phyloP scores from a whole-genome alignment of 2,329 filamentous ascomycete genomes.

The Raffaelea albimanens region DNA sequence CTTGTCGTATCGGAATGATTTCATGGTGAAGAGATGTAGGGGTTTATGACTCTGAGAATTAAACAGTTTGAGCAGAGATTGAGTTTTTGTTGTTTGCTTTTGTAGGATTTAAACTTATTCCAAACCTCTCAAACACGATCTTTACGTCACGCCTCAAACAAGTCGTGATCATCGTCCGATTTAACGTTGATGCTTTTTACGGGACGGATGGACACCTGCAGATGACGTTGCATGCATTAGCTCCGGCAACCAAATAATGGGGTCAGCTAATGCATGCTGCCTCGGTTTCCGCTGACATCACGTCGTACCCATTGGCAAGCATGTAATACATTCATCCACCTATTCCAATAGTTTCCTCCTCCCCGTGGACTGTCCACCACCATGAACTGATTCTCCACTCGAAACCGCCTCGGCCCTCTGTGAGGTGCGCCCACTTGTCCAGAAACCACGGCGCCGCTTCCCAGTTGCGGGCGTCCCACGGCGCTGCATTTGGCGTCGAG shows the following conservation, averaged over 20 bases:
- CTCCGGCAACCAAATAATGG: neutral
- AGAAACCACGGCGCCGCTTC: slow-evolving; percentile 19
- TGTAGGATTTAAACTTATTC: no score
- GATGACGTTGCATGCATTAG: neutral
- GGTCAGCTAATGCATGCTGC: neutral
- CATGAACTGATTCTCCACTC: slow-evolving; percentile 17
- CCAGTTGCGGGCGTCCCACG: slow-evolving; percentile 25
- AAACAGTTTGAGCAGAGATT: neutral
- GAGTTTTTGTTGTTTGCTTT: neutral
- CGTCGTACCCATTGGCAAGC: no score
- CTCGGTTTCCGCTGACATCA: no score
- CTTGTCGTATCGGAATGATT: neutral
- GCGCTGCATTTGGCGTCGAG: slow-evolving; percentile 2
- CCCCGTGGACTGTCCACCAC: slow-evolving; percentile 16
- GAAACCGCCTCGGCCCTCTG: slow-evolving; percentile 17
- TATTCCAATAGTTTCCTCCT: neutral
- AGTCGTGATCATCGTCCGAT: neutral
- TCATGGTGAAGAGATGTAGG: neutral
- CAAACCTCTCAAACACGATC: no score
- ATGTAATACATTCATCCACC: no score
- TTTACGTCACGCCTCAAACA: neutral
- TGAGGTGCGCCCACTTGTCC: slow-evolving; percentile 16
- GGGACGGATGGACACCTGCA: neutral
- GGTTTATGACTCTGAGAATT: no score
- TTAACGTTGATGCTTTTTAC: neutral